These are phyloP conservation scores for Cadophora sp. DNA, from an alignment of 2,329 filamentous ascomycete species.

Conservation along the genomic window DNA sequence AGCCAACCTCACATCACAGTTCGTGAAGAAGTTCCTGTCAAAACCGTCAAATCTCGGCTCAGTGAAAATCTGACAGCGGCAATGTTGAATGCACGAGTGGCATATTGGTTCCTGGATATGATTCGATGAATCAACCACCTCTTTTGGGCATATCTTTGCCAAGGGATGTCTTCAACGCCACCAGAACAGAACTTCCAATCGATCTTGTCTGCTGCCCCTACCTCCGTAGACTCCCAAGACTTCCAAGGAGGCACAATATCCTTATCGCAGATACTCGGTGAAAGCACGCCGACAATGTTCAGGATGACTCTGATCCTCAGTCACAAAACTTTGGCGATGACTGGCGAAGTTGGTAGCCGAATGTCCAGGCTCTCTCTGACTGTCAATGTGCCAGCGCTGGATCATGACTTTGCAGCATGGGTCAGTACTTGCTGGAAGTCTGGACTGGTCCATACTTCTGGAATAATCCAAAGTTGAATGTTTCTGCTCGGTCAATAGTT, in stretches of 20 bases:
- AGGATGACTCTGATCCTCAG: too few relatives aligned
- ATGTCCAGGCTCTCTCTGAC: background rate
- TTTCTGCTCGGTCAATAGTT: background rate
- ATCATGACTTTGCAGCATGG: too few relatives aligned
- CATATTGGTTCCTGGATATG: background rate
- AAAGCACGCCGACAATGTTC: too few relatives aligned
- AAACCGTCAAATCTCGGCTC: background rate
- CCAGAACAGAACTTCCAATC: background rate
- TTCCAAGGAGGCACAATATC: background rate
- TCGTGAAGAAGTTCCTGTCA: background rate
- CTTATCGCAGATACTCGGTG: background rate
- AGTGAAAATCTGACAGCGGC: background rate
- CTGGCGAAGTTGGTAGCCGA: background rate
- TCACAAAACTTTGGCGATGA: background rate
- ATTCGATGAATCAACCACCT: background rate
- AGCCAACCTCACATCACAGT: background rate
- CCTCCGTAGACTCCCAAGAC: background rate
- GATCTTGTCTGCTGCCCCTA: background rate
- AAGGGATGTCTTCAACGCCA: background rate
- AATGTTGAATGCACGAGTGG: background rate
- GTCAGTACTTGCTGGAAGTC: too few relatives aligned
- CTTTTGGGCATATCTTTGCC: background rate
- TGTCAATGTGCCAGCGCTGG: too few relatives aligned
- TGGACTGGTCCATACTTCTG: too few relatives aligned
- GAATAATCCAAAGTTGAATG: background rate